phyloP scores from a whole-genome alignment of 2,329 filamentous ascomycete species.

The Penicillium sp. region DNA sequence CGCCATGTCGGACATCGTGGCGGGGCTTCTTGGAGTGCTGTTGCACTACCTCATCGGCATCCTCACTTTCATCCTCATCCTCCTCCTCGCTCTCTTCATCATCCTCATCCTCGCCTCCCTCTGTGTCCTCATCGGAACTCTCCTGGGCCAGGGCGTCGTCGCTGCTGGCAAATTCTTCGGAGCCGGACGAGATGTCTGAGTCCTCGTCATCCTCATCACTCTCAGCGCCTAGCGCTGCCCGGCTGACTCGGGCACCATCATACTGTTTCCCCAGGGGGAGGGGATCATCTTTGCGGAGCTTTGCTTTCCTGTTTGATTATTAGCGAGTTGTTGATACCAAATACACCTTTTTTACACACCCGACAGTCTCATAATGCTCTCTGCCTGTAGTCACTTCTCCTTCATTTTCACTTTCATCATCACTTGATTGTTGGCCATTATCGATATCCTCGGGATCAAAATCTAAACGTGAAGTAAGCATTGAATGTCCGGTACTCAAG shows the following conservation, averaged over 20 bases:
- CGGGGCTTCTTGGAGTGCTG: slow-evolving; percentile 2
- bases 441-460: slow-evolving; percentile 73
- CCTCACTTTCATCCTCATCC: slow-evolving; percentile 14
- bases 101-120: slow-evolving; percentile 21
- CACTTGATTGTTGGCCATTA: slow-evolving; percentile 55
- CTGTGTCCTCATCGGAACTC: slow-evolving; percentile 29
- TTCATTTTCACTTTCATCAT: slow-evolving; percentile 51
- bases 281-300: slow-evolving; percentile 69
- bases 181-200: slow-evolving; percentile 24
- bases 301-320: slow-evolving; percentile 64
- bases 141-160: slow-evolving; percentile 21
- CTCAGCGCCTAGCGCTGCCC: slow-evolving; percentile 62
- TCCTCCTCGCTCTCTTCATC: slow-evolving; percentile 27
- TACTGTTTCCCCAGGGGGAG: slow-evolving; percentile 75
- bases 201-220: slow-evolving; percentile 42
- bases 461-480: slow-evolving; percentile 51
- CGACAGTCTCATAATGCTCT: slow-evolving; percentile 82
- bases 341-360: slow-evolving; percentile 44
- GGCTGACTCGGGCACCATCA: slow-evolving; percentile 70
- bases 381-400: slow-evolving; percentile 58
- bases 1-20: not conserved
- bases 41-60: slow-evolving; percentile 24
- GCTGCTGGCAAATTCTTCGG: slow-evolving; percentile 7
- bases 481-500: not conserved
- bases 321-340: slow-evolving; percentile 5